Evolutionary conservation across 345 rosid genomes (phyloP).

Genomic region (Alliaria petiolata): DNA sequence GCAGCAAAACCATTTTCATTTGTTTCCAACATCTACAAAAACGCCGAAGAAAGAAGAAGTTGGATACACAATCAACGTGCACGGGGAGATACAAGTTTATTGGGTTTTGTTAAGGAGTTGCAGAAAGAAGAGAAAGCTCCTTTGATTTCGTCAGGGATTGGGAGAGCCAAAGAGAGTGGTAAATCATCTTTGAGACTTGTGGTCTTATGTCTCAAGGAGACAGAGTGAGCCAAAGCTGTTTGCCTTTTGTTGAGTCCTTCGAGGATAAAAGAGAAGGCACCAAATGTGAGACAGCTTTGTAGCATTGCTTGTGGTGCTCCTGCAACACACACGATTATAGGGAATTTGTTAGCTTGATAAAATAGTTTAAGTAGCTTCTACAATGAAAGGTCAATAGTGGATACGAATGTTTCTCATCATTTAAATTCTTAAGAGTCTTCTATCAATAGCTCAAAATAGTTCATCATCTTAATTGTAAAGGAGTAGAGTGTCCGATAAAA

Average conservation of each 20-base stretch:
- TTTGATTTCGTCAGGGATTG: constrained; percentile 60
- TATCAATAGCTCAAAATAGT: too few species aligned
- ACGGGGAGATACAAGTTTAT: constrained; percentile 27
- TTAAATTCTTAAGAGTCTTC: too few species aligned
- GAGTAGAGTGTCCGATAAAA: too few species aligned
- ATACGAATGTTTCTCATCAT: too few species aligned
- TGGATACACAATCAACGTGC: constrained; percentile 2
- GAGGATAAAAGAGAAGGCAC: constrained; percentile 73
- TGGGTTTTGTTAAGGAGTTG: constrained; percentile 47
- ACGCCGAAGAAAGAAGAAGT: neutral
- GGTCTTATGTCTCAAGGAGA: constrained; percentile 32
- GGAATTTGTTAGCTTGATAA: neutral
- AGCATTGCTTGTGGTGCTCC: constrained; percentile 68
- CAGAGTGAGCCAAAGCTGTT: constrained; percentile 69
- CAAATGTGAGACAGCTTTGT: constrained; percentile 77
- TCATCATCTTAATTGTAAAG: too few species aligned
- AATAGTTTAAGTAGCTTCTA: neutral
- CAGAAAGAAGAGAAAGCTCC: constrained; percentile 68
- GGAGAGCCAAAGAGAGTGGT: constrained; percentile 51
- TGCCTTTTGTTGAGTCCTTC: constrained; percentile 83
- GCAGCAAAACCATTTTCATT: constrained; percentile 1
- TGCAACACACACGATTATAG: constrained; percentile 25
- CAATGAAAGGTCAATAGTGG: neutral
- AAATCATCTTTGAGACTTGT: constrained; percentile 19
- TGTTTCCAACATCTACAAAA: constrained; percentile 25